Evolutionary conservation across 805 yeast genomes (phyloP).

Genomic region (Cyberlindnera petersonii): DNA sequence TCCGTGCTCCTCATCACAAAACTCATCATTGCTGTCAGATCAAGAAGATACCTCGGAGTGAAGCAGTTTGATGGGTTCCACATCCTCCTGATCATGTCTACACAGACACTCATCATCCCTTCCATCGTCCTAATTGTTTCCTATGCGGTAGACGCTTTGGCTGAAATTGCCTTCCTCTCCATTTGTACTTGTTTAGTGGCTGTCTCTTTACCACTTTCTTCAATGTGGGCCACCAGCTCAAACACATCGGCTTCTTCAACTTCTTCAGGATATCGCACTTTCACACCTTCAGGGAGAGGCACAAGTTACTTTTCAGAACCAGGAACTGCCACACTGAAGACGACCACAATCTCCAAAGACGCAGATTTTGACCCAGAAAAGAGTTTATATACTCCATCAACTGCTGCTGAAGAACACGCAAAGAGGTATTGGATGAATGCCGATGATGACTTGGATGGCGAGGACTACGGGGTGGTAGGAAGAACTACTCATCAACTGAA

Average conservation of each 20-base stretch:
- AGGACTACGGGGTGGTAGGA: constrained; percentile 18
- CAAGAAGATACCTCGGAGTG: constrained; percentile 74
- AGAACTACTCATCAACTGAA: constrained; percentile 24
- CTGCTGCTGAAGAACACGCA: constrained; percentile 34
- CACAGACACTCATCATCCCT: constrained; percentile 81
- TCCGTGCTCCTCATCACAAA: constrained; percentile 61
- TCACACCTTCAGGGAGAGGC: constrained; percentile 16
- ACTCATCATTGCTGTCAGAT: constrained; percentile 60
- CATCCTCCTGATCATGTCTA: constrained; percentile 71
- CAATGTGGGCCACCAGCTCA: constrained; percentile 83
- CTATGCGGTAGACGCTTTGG: constrained; percentile 34
- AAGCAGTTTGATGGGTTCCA: constrained; percentile 81
- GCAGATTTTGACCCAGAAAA: constrained; percentile 12
- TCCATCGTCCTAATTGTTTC: constrained; percentile 61
- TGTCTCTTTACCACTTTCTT: constrained; percentile 72
- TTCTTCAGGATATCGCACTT: constrained; percentile 27
- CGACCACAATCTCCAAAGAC: constrained; percentile 3
- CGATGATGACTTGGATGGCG: constrained; percentile 17
- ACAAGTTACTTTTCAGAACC: constrained; percentile 20
- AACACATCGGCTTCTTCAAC: constrained; percentile 45
- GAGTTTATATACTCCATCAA: constrained; percentile 31
- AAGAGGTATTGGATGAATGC: constrained; percentile 31
- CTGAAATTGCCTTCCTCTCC: constrained; percentile 41
- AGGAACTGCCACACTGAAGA: constrained; percentile 13
- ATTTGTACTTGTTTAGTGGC: constrained; percentile 61